These are phyloP conservation scores for Clavulina sp. DNA, from an alignment of 768 basidiomycete genomes.

Conservation along the genomic window DNA sequence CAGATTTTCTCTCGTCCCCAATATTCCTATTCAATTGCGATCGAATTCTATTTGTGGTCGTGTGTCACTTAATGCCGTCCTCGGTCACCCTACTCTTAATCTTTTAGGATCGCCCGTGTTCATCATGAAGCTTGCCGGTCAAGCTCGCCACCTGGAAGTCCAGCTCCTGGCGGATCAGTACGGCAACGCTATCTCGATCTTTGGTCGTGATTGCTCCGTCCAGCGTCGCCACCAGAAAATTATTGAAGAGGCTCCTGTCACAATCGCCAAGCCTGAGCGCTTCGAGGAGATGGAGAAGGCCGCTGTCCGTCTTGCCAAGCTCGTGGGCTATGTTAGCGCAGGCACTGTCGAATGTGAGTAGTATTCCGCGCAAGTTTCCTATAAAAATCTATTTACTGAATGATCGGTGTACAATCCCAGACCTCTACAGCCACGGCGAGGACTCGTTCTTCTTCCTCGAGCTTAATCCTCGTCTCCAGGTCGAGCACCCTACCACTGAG, in stretches of 20 bases:
- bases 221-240: conserved; percentile 99
- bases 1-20: conserved; percentile 1
- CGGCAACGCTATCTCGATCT: conserved; percentile 95
- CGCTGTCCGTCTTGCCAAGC: conserved; percentile 95
- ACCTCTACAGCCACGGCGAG: conserved; percentile 86
- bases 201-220: conserved; percentile 98
- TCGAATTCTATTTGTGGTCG: no score
- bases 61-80: no score
- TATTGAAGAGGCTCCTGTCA: conserved; percentile 98
- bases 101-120: conserved; percentile 86
- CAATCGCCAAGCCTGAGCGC: conserved; percentile 78
- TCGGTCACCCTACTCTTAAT: no score
- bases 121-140: conserved; percentile 98
- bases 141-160: conserved; percentile 94
- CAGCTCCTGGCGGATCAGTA: conserved; percentile 98
- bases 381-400: neutral
- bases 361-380: conserved; percentile 8
- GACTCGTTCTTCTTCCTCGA: conserved; percentile 96
- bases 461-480: conserved; percentile 97
- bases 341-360: conserved; percentile 90
- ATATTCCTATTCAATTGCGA: no score
- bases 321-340: conserved; percentile 97
- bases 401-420: no score
- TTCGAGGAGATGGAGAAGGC: conserved; percentile 98
- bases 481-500: conserved; percentile 98